Percentiles rank a stretch among this genome's conserved stretches.
phyloP scores from a whole-genome alignment of 2,329 filamentous ascomycete genomes.

The Epichloe amarillans region DNA sequence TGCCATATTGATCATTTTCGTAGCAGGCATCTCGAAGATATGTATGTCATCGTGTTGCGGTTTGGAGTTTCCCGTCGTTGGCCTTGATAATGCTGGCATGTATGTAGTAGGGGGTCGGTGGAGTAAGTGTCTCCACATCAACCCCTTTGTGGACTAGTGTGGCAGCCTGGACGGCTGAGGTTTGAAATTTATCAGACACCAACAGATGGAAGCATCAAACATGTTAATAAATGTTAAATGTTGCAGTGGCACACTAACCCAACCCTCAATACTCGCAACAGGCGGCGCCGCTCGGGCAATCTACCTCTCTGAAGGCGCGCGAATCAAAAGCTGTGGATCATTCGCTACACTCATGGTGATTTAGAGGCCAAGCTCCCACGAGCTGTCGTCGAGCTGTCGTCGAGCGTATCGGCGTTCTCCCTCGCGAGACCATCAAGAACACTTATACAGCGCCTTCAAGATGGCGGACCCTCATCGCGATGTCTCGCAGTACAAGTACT shows the following conservation, averaged over 20 bases:
- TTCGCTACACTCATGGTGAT: constrained; percentile 21
- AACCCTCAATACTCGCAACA: constrained; percentile 13
- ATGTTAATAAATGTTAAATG: not conserved
- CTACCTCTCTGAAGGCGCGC: constrained; percentile 6
- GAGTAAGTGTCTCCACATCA: not conserved
- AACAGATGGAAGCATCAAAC: not conserved
- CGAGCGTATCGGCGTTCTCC: constrained; percentile 23
- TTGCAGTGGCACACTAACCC: constrained; percentile 5
- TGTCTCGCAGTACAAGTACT: constrained; percentile 97
- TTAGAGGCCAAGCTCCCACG: constrained; percentile 18
- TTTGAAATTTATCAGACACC: constrained; percentile 21
- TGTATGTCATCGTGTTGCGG: not conserved
- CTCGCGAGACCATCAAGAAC: constrained; percentile 13
- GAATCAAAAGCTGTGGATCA: constrained; percentile 5
- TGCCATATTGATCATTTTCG: not conserved
- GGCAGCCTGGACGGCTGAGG: constrained; percentile 12
- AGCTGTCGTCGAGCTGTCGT: constrained; percentile 25
- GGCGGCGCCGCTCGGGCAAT: constrained; percentile 10
- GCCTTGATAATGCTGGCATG: not conserved
- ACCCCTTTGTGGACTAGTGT: constrained; percentile 4
- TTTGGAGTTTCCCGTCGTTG: too few species aligned
- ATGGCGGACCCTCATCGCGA: constrained; percentile 69
- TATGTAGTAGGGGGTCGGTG: not conserved
- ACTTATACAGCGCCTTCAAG: constrained; percentile 19
- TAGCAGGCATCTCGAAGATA: not conserved